A percentile compares a stretch with the other conserved stretches of the same genome.
phyloP scores from a whole-genome alignment of 495 filamentous ascomycete species.

The Aspergillus leporis region DNA sequence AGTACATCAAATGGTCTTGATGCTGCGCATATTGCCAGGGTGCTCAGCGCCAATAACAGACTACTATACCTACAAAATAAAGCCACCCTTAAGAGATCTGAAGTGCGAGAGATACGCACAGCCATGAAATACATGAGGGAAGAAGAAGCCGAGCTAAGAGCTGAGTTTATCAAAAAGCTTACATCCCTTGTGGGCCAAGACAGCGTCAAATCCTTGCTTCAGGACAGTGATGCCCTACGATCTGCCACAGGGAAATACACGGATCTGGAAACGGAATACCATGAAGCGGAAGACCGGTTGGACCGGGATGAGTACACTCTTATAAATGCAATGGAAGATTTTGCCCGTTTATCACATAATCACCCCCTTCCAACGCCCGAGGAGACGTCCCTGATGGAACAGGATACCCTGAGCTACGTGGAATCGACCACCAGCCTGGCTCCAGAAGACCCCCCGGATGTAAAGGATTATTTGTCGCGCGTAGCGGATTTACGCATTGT shows the following conservation, averaged over 20 bases:
- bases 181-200: conserved; percentile 16
- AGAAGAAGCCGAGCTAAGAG: conserved; percentile 15
- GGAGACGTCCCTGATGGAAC: neutral
- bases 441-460: conserved; percentile 10
- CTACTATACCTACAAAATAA: conserved; percentile 16
- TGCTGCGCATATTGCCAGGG: conserved; percentile 3
- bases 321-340: conserved; percentile 19
- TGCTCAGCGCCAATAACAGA: conserved; percentile 3
- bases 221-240: conserved; percentile 21
- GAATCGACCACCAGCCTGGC: neutral
- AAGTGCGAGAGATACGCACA: conserved; percentile 21
- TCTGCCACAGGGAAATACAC: conserved; percentile 19
- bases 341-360: conserved; percentile 10
- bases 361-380: neutral
- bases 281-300: conserved; percentile 28
- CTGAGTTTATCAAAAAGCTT: conserved; percentile 17
- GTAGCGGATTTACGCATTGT: conserved; percentile 31
- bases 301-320: conserved; percentile 27
- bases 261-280: conserved; percentile 27
- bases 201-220: conserved; percentile 6
- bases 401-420: neutral
- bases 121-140: conserved; percentile 20
- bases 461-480: conserved; percentile 26
- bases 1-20: neutral
- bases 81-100: conserved; percentile 18